A percentile compares a stretch with the other conserved stretches of the same genome.
phyloP scores from a whole-genome alignment of 768 basidiomycete species.

The Boletus barrowsii region DNA sequence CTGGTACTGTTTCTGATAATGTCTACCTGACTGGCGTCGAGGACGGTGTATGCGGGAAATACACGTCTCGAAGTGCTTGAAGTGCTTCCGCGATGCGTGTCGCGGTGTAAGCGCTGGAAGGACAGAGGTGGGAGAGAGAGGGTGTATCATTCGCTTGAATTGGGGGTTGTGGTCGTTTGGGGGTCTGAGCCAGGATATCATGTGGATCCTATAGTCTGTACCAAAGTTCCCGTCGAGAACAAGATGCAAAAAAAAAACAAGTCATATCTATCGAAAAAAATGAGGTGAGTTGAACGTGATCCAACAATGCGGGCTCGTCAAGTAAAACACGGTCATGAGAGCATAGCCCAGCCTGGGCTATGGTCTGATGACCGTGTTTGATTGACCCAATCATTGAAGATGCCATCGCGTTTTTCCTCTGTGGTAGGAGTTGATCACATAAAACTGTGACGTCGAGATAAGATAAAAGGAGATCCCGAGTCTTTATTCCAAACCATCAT shows the following conservation, averaged over 20 bases:
- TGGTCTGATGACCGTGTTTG: too few species aligned
- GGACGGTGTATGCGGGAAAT: constrained; percentile 41
- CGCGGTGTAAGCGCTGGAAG: constrained; percentile 49
- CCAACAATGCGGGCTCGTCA: constrained; percentile 22
- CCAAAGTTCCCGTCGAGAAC: not conserved
- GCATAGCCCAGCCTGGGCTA: too few species aligned
- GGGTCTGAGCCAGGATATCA: not conserved
- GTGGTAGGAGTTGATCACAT: constrained; percentile 11
- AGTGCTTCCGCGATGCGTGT: constrained; percentile 41
- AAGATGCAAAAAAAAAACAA: not conserved
- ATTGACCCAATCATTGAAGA: too few species aligned
- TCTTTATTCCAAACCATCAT: constrained; percentile 9
- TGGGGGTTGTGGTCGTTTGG: not conserved
- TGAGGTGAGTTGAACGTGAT: not conserved
- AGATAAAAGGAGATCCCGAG: constrained; percentile 19
- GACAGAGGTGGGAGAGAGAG: constrained; percentile 42
- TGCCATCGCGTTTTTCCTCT: not conserved
- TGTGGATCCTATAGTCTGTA: constrained; percentile 17
- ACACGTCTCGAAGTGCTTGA: constrained; percentile 45
- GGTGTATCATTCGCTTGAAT: constrained; percentile 13
- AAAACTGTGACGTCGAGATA: constrained; percentile 8
- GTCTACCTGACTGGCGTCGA: constrained; percentile 8
- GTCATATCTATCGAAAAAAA: constrained; percentile 2
- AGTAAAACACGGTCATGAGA: too few species aligned
- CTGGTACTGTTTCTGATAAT: constrained; percentile 10